Conservation (phyloP, 148 eudicot species). For the Pouteria glomerata region DNA sequence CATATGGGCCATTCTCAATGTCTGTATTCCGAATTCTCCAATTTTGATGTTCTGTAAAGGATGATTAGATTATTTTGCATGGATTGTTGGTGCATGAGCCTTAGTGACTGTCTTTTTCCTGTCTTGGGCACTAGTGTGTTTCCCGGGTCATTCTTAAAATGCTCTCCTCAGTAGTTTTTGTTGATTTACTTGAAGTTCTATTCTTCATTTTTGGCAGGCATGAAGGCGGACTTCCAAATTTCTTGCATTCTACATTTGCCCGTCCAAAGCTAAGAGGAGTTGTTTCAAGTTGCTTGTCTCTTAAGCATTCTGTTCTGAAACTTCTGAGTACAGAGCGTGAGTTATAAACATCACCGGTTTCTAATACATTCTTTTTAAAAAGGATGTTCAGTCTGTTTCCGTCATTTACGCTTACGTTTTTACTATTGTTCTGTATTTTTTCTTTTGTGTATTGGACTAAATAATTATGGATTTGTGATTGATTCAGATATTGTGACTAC, state of each 20-base stretch:
- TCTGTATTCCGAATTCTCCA: not conserved
- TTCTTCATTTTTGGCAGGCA: conserved; percentile 42
- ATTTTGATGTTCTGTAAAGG: not conserved
- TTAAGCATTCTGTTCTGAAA: conserved; percentile 28
- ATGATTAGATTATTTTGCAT: not conserved
- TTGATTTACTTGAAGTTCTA: not conserved
- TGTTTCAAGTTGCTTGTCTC: conserved; percentile 33
- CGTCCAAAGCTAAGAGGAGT: conserved; percentile 29
- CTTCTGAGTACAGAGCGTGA: conserved; percentile 60
- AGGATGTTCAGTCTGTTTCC: not conserved
- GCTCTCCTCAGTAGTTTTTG: not conserved
- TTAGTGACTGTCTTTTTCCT: not conserved
- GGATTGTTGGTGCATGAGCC: not conserved
- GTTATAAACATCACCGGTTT: conserved; percentile 15
- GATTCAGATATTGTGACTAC: conserved; percentile 76
- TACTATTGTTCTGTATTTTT: not conserved
- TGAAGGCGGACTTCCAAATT: conserved; percentile 71
- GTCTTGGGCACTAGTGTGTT: not conserved
- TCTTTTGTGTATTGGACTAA: conserved; percentile 7
- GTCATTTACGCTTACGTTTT: not conserved
- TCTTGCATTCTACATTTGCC: conserved; percentile 38
- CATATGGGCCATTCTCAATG: not conserved
- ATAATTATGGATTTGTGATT: conserved; percentile 2
- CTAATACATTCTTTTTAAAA: not conserved
- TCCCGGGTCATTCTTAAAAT: not conserved